Evolutionary conservation across 2,329 filamentous ascomycete species (phyloP).

Genomic region (Phaeosphaeriaceae sp.): DNA sequence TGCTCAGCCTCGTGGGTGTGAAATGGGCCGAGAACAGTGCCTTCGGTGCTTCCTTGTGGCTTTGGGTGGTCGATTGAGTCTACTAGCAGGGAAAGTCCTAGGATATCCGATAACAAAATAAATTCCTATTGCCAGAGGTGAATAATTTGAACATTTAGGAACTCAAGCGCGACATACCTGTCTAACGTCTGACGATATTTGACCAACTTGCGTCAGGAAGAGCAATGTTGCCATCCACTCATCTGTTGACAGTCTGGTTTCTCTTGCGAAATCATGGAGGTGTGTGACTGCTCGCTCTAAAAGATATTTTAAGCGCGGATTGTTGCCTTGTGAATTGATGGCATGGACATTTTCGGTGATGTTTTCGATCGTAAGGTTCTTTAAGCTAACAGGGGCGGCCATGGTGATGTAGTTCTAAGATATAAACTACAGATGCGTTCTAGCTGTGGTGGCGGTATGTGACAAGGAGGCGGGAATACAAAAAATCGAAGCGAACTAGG

Average conservation of each 20-base stretch:
- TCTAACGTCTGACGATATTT: conserved; percentile 76
- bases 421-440: not conserved
- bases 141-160: not conserved
- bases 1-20: conserved; percentile 77
- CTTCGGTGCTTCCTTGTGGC: conserved; percentile 72
- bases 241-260: conserved; percentile 75
- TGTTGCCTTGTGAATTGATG: conserved; percentile 74
- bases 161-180: conserved; percentile 58
- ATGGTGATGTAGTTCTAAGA: not conserved
- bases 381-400: conserved; percentile 33
- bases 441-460: not conserved
- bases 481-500: not conserved
- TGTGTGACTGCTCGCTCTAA: conserved; percentile 77
- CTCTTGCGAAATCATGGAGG: conserved; percentile 82
- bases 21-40: conserved; percentile 82
- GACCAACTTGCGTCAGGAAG: conserved; percentile 74
- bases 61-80: conserved; percentile 87
- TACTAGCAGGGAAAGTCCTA: conserved; percentile 80
- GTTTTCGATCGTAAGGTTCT: conserved; percentile 78
- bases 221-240: conserved; percentile 80
- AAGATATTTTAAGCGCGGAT: conserved; percentile 73
- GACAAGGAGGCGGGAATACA: not conserved
- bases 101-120: conserved; percentile 80
- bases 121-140: conserved; percentile 63
- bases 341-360: conserved; percentile 77